phyloP scores from a whole-genome alignment of 2,329 filamentous ascomycete species.

The Colletotrichum sidae region DNA sequence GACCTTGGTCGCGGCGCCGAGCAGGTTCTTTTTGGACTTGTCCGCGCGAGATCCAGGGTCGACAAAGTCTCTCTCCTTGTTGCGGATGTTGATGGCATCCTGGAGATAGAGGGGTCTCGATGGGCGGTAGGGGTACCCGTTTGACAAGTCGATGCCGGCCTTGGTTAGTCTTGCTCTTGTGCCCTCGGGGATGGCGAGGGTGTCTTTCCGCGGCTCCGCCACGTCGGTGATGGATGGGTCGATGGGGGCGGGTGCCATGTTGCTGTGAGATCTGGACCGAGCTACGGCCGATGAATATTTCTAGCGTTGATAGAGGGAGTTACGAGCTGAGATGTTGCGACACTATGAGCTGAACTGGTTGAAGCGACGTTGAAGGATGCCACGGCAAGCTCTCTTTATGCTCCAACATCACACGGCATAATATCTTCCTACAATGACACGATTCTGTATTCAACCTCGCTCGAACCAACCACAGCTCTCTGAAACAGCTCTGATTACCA shows the following conservation, averaged over 20 bases:
- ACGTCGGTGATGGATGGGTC: slow-evolving; percentile 72
- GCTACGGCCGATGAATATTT: not conserved
- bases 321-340: not conserved
- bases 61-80: slow-evolving; percentile 64
- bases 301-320: not conserved
- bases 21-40: slow-evolving; percentile 69
- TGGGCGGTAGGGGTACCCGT: slow-evolving; percentile 79
- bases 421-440: not conserved
- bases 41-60: slow-evolving; percentile 75
- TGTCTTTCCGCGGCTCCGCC: slow-evolving; percentile 72
- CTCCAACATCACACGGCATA: not conserved
- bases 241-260: slow-evolving; percentile 68
- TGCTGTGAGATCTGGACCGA: not conserved
- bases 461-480: not conserved
- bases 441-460: not conserved
- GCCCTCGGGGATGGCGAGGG: slow-evolving; percentile 68
- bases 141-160: slow-evolving; percentile 75
- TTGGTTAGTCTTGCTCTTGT: slow-evolving; percentile 71
- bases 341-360: not conserved
- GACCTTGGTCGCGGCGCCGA: slow-evolving; percentile 72
- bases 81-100: slow-evolving; percentile 75
- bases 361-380: accelerated
- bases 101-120: slow-evolving; percentile 75
- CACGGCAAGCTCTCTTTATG: not conserved
- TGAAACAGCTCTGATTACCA: slow-evolving; percentile 25